phyloP scores from a whole-genome alignment of 1,284 basidiomycete species.

The Singerocomus inundabilis region DNA sequence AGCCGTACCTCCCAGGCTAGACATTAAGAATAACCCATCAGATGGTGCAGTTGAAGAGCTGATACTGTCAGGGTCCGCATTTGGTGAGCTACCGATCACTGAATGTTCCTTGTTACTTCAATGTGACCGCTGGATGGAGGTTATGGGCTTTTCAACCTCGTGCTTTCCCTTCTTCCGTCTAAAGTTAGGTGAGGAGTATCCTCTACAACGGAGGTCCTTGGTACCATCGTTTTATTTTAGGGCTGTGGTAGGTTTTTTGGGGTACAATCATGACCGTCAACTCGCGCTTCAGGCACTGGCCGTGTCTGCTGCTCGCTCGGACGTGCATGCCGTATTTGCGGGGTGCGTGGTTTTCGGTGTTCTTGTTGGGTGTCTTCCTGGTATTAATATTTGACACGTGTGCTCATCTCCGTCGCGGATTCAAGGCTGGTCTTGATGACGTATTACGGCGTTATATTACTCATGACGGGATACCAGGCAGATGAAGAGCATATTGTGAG shows the following conservation, averaged over 20 bases:
- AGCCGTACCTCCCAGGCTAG: slow-evolving; percentile 15
- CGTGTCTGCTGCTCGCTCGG: slow-evolving; percentile 60
- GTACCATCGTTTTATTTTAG: slow-evolving; percentile 34
- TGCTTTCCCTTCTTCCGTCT: slow-evolving; percentile 71
- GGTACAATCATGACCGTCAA: slow-evolving; percentile 68
- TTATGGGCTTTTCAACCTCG: slow-evolving; percentile 73
- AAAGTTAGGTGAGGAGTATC: slow-evolving; percentile 53
- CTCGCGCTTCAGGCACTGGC: slow-evolving; percentile 66
- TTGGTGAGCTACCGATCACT: slow-evolving; percentile 45
- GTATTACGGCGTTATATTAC: slow-evolving; percentile 68
- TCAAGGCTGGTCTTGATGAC: slow-evolving; percentile 74
- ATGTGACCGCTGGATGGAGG: slow-evolving; percentile 34
- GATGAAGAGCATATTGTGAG: slow-evolving; percentile 62
- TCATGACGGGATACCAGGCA: slow-evolving; percentile 71
- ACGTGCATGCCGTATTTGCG: slow-evolving; percentile 72
- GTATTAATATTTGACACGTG: background rate
- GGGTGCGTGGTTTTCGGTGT: slow-evolving; percentile 44
- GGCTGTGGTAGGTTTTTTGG: slow-evolving; percentile 67
- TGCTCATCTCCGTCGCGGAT: background rate
- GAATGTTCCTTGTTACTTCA: background rate
- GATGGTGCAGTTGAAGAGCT: slow-evolving; percentile 68
- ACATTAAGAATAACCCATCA: slow-evolving; percentile 22
- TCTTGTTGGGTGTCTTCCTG: background rate
- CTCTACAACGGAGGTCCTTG: background rate
- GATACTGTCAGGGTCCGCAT: slow-evolving; percentile 70